Evolutionary conservation across 371 early-diverging fungal genomes (phyloP), one percentile per base, ranked within the genome.

Genomic region (Mortierella sp.): DNA sequence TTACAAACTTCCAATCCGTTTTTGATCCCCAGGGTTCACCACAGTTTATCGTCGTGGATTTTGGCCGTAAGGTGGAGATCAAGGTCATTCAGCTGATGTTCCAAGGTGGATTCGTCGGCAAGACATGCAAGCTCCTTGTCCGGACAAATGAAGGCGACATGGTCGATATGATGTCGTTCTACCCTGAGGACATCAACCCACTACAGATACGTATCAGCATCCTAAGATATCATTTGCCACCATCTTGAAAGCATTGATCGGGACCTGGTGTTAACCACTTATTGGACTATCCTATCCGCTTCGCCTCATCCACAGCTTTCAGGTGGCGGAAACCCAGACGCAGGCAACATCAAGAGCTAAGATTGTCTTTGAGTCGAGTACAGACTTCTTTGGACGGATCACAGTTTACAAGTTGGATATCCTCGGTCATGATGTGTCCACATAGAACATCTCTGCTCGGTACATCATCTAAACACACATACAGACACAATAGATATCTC

Each of bases 71-170:
- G n/a, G 90, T 85, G 2, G 56, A 65, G 2, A 59, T 89, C 2
- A 65, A 81, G 14, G 31, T 68, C 3, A 47, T 94, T 24, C 57
- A 61, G 8, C 62, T 95, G 50, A 94, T 90, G 82, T 97, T 97
- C 67, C 96, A 96, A 64, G 97, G 97, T 22, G 97, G 97, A 0
- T 97, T 97, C 70, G 94, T 89, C 0, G 95, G 95, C 31, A 89
- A 89, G 63, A 87, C 83, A 24, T 87, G 90, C 49, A 63, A 78
- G n/a, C 73, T 82, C 34, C 85, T 80, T 45, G 85, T 29, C 65
- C 84, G 60, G 62, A 57, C 79, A 16, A 60, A 81, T 77, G 39
- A 48, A 14, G 24, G 65, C 63, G 80, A 80, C 7, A 94, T 85
- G 79, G 80, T 66, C 14, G 71, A 66, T 29, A 58, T 83, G 24